Evolutionary conservation across 192 early-diverging fungal species (phyloP).

Genomic region (Coemansia sp.): DNA sequence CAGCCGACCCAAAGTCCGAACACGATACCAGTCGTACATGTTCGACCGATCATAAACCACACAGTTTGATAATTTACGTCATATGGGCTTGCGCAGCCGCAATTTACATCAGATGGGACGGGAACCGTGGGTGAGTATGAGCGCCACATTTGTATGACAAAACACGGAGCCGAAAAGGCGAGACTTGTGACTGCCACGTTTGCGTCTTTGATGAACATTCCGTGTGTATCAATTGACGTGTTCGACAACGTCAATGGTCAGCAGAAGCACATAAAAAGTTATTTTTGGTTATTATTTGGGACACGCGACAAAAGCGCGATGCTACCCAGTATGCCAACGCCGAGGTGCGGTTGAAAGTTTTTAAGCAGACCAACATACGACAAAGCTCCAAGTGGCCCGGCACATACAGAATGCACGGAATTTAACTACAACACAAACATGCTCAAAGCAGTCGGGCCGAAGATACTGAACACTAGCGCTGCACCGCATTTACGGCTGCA

Average conservation of each 20-base stretch:
- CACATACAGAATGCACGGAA: background rate
- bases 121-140: conserved; percentile 1
- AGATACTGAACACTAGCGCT: background rate
- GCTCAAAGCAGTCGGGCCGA: background rate
- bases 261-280: conserved; percentile 13
- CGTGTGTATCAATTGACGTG: conserved; percentile 72
- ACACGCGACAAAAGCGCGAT: too few species aligned
- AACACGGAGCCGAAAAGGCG: conserved; percentile 83
- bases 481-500: conserved; percentile 3
- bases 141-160: conserved; percentile 91
- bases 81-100: too few species aligned
- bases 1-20: too few species aligned
- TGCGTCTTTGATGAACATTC: conserved; percentile 61
- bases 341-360: too few species aligned
- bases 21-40: too few species aligned
- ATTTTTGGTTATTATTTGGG: too few species aligned
- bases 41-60: too few species aligned
- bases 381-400: too few species aligned
- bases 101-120: too few species aligned
- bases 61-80: too few species aligned
- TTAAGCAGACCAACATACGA: too few species aligned
- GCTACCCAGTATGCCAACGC: too few species aligned
- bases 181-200: conserved; percentile 94
- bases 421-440: background rate
- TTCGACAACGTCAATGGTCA: conserved; percentile 22